Evolutionary conservation across 345 rosid species (phyloP), one percentile per base, ranked within the genome.

Genomic region (Cardamine occulta): DNA sequence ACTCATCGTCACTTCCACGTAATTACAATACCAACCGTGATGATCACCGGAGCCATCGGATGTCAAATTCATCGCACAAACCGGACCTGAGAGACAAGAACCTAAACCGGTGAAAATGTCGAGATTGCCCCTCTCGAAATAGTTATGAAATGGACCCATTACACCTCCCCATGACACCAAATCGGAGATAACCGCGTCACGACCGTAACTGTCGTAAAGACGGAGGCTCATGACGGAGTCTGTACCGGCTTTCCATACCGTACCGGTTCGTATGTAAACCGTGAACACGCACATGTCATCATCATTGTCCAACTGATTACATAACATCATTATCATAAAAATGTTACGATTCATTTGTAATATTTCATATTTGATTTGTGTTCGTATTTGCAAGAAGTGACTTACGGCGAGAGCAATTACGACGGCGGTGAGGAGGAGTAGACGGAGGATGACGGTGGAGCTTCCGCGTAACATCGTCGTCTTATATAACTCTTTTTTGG

Each of bases 21-120:
- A 95, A 78, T 92, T 90, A 63, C 84, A 77, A 85, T 95, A 92
- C 99, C 96, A 92, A 7, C 99, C 97, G 45, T 87, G 97, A 70
- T 84, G 88, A 0, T 68, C 35, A 1, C 99, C 98, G 0, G 85
- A 84, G 1, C 96, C 99, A 37, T 91, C 95, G 2, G 97, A 86
- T 53, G 87, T 88, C 21, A 95, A 72, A 82, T 86, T 90, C 81
- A 92, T 24, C 11, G 93, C 89, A 74, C 99, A 95, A 12, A 88
- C 65, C 17, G 91, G 85, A 0, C 70, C 69, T 5, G 18, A 4
- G 54, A 95, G 70, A 80, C 97, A 95, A 14, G 79, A 74, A 21
- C 85, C 93, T 60, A 86, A 65, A 13, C 98, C 97, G 23, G 91
- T 87, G 83, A 95, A 92, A 66, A 92, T 84, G 77, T 95, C 97